Evolutionary conservation across 1,284 basidiomycete genomes (phyloP), one percentile per base, ranked within the genome.

Genomic region (Moesziomyces sp.): DNA sequence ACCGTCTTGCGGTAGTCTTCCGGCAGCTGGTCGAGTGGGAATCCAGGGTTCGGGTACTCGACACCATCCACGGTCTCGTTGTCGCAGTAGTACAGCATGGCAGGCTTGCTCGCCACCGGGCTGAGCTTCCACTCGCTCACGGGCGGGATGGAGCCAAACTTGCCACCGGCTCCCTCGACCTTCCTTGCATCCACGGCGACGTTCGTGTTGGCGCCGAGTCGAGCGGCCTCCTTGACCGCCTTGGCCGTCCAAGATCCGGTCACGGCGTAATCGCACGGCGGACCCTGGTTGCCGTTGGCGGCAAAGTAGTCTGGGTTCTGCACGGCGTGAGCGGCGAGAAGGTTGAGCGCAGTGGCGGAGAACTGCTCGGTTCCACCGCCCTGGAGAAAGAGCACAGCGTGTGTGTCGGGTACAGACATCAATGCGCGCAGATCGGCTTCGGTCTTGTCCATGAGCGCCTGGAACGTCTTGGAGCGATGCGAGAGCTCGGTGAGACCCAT

Each of bases 61-160:
- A 96, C 91, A 35, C 97, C 97, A 80, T 97, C 92, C 63, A 99
- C 93, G 3, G 97, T 99, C 87, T 99, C 97, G 87, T 99, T 99
- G 85, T 98, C 96, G 88, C 97, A 99, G 86, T 98, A 99, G 86
- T 97, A 98, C 58, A 98, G 91, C 81, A 95, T 89, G 10, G 93
- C 95, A 1, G 96, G 91, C 82, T 90, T 87, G 49, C 85, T 83
- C 28, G 80, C 77, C 3, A 58, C 43, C 83, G 76, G 52, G 14
- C 92, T 92, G 86, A 97, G 92, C n/a, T 86, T 85, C 89, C 92
- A 97, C 49, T 88, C 87, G 57, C 87, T 86, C 80, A 89, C 89
- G 14, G 89, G 86, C 13, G 95, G 94, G 78, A 98, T 90, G 59
- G 88, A 88, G 76, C 93, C 92, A 86, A 92, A 97, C 56, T 77